Conservation (phyloP, 2,329 filamentous ascomycete genomes). For the Penicillium sp. region DNA sequence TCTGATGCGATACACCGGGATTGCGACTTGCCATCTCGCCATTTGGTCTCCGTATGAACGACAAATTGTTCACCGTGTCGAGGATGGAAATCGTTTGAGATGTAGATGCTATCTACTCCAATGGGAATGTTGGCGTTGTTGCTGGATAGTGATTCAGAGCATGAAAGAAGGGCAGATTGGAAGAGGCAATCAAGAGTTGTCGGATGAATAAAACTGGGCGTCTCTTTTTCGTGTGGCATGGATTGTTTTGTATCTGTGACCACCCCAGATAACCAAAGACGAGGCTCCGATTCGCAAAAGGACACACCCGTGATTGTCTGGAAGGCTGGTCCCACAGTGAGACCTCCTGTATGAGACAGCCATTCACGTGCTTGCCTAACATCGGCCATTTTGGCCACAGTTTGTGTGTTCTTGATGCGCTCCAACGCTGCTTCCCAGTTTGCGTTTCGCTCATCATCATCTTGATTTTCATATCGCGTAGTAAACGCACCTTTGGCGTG, state of each 20-base stretch:
- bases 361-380: slow-evolving; percentile 19
- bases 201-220: slow-evolving; percentile 19
- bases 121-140: slow-evolving; percentile 21
- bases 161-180: slow-evolving; percentile 22
- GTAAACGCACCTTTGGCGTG: slow-evolving; percentile 21
- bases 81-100: slow-evolving; percentile 16
- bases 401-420: slow-evolving; percentile 19
- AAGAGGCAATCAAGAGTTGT: slow-evolving; percentile 25
- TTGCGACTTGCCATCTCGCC: slow-evolving; percentile 14
- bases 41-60: slow-evolving; percentile 19
- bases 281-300: slow-evolving; percentile 14
- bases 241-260: slow-evolving; percentile 17
- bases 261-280: slow-evolving; percentile 14
- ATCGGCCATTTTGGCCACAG: slow-evolving; percentile 11
- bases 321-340: slow-evolving; percentile 19
- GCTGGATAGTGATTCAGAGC: slow-evolving; percentile 15
- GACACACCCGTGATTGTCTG: slow-evolving; percentile 13
- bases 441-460: slow-evolving; percentile 7
- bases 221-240: slow-evolving; percentile 22
- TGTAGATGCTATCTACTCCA: slow-evolving; percentile 20
- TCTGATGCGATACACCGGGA: slow-evolving; percentile 20
- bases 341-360: slow-evolving; percentile 22
- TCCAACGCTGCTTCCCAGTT: slow-evolving; percentile 15
- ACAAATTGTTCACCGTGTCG: slow-evolving; percentile 18
- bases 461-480: slow-evolving; percentile 5